A percentile compares a stretch with the other conserved stretches of the same genome.
Evolutionary conservation across 768 basidiomycete genomes (phyloP).

Genomic region (Agaricus bisporus): DNA sequence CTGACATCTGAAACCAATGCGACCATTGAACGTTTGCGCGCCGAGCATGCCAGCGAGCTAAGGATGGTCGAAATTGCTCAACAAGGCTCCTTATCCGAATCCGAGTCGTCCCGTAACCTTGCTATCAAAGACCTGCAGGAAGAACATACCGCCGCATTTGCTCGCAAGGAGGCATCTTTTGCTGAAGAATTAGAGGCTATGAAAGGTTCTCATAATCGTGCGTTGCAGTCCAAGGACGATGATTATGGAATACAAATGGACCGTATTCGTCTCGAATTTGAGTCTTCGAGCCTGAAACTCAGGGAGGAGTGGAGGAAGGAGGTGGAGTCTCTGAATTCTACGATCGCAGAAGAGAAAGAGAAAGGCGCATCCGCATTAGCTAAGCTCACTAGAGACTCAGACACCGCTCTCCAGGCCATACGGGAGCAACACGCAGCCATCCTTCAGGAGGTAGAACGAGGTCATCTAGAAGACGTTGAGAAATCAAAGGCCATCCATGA

Average conservation of each 20-base stretch:
- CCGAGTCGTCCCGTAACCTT: conserved; percentile 57
- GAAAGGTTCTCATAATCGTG: conserved; percentile 55
- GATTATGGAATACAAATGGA: conserved; percentile 57
- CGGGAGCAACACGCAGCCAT: conserved; percentile 51
- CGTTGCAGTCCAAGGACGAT: conserved; percentile 49
- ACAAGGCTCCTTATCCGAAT: conserved; percentile 69
- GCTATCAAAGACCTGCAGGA: conserved; percentile 65
- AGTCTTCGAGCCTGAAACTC: conserved; percentile 42
- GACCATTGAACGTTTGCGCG: conserved; percentile 61
- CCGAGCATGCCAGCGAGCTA: conserved; percentile 71
- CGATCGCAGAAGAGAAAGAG: conserved; percentile 39
- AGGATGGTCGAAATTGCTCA: conserved; percentile 71
- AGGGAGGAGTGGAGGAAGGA: conserved; percentile 51
- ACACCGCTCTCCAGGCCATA: conserved; percentile 19
- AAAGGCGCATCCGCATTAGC: conserved; percentile 26
- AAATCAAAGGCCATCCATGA: conserved; percentile 44
- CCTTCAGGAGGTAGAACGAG: conserved; percentile 48
- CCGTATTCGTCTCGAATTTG: conserved; percentile 55
- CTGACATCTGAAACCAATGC: conserved; percentile 55
- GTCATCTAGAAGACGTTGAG: conserved; percentile 51
- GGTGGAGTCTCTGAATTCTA: conserved; percentile 38
- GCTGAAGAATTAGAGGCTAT: conserved; percentile 59
- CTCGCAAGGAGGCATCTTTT: conserved; percentile 60
- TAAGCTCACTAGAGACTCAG: conserved; percentile 12
- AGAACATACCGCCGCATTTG: conserved; percentile 61